A percentile compares a stretch with the other conserved stretches of the same genome.
These are phyloP conservation scores for Allium cepa DNA, from an alignment of 106 monocot genomes.

Conservation along the genomic window DNA sequence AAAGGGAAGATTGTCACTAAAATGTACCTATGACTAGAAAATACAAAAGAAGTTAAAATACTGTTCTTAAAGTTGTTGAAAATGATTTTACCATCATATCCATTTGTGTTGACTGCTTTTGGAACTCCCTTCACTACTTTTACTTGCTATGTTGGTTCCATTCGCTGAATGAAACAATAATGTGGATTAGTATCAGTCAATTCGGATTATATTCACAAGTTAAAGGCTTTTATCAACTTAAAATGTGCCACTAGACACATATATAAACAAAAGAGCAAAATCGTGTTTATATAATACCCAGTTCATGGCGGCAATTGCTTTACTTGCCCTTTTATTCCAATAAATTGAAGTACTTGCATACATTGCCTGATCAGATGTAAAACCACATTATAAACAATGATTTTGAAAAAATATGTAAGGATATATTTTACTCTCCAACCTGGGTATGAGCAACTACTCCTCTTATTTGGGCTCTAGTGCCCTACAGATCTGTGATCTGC, in stretches of 20 bases:
- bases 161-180: conserved; percentile 49
- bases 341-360: conserved; percentile 90
- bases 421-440: conserved; percentile 19
- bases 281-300: conserved; percentile 35
- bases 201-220: too few species aligned
- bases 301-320: conserved; percentile 98
- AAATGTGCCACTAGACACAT: too few species aligned
- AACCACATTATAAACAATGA: background rate
- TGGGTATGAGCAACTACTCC: conserved; percentile 96
- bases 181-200: too few species aligned
- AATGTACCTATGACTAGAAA: too few species aligned
- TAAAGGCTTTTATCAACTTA: too few species aligned
- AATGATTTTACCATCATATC: conserved; percentile 79
- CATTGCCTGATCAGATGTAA: conserved; percentile 63
- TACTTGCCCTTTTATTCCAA: conserved; percentile 98
- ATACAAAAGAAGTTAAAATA: background rate
- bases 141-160: conserved; percentile 82
- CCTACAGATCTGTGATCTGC: conserved; percentile 96
- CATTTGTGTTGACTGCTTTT: conserved; percentile 95
- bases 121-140: conserved; percentile 89
- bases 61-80: background rate
- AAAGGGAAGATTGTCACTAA: too few species aligned
- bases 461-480: conserved; percentile 87
- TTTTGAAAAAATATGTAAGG: too few species aligned
- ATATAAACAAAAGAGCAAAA: too few species aligned